phyloP scores from a whole-genome alignment of 2,329 filamentous ascomycete genomes.

The Fusarium succisae region DNA sequence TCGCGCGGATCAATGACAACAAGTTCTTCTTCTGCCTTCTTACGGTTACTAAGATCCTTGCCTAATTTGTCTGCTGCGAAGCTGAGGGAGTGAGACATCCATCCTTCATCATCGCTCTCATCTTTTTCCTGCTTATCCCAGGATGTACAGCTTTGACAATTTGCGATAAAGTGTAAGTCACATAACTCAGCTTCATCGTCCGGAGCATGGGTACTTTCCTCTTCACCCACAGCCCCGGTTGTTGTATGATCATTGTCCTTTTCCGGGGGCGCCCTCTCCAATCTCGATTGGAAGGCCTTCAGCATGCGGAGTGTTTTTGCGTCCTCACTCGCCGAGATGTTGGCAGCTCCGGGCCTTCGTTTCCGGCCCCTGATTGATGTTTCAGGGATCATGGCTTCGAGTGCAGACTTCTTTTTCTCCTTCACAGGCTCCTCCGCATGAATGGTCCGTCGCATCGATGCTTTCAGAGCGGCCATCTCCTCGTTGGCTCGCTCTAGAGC shows the following conservation, averaged over 20 bases:
- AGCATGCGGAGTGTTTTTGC: slow-evolving; percentile 75
- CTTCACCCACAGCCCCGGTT: slow-evolving; percentile 39
- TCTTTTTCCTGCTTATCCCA: slow-evolving; percentile 76
- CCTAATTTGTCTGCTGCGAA: slow-evolving; percentile 92
- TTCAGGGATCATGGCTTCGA: slow-evolving; percentile 79
- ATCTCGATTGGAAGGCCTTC: slow-evolving; percentile 80
- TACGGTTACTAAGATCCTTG: slow-evolving; percentile 90
- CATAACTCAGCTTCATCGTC: slow-evolving; percentile 81
- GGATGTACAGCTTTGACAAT: slow-evolving; percentile 89
- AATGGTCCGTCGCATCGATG: slow-evolving; percentile 78
- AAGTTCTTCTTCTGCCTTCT: slow-evolving; percentile 89
- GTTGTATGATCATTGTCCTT: slow-evolving; percentile 43
- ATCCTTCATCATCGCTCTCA: slow-evolving; percentile 72
- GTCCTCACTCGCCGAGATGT: slow-evolving; percentile 64
- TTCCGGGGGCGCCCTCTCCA: slow-evolving; percentile 65
- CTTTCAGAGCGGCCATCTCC: slow-evolving; percentile 82
- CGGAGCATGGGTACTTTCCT: slow-evolving; percentile 31
- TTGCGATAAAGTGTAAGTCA: slow-evolving; percentile 94
- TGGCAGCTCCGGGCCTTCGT: slow-evolving; percentile 67
- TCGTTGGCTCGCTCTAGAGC: slow-evolving; percentile 77
- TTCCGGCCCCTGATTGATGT: slow-evolving; percentile 77
- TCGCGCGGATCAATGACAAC: slow-evolving; percentile 93
- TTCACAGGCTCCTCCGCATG: slow-evolving; percentile 57
- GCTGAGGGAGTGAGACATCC: slow-evolving; percentile 86
- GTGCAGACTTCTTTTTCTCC: slow-evolving; percentile 70